phyloP scores from a whole-genome alignment of 2,329 filamentous ascomycete genomes.

The Blastomyces gilchristii region DNA sequence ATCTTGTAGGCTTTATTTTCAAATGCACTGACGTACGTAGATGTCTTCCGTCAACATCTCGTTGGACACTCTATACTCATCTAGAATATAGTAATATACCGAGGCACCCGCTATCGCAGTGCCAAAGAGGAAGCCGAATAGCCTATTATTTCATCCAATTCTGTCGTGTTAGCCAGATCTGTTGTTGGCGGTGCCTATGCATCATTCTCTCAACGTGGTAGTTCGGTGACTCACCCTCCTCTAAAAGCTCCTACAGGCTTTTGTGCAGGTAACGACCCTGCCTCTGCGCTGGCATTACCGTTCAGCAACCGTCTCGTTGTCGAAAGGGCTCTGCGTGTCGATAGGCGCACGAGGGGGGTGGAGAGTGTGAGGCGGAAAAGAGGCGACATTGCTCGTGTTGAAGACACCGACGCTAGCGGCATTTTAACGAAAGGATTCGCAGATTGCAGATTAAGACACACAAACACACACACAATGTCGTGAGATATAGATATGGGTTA shows the following conservation, averaged over 20 bases:
- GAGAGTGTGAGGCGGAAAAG: slow-evolving; percentile 1
- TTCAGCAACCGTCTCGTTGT: slow-evolving; percentile 29
- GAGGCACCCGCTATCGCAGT: slow-evolving; percentile 66
- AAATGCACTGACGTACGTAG: slow-evolving; percentile 56
- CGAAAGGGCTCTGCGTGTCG: slow-evolving; percentile 24
- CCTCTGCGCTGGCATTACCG: slow-evolving; percentile 22
- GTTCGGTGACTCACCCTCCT: slow-evolving; percentile 51
- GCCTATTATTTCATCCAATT: slow-evolving; percentile 39
- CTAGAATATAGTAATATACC: slow-evolving; percentile 85
- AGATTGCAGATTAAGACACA: not conserved
- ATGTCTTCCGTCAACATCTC: slow-evolving; percentile 92
- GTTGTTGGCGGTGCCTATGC: not conserved
- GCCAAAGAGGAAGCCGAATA: slow-evolving; percentile 87
- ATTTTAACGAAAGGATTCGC: not conserved
- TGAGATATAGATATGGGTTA: not conserved
- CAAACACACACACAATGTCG: not conserved
- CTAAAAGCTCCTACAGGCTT: slow-evolving; percentile 62
- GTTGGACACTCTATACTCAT: slow-evolving; percentile 90
- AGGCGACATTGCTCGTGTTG: not conserved
- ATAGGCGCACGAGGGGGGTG: slow-evolving; percentile 16
- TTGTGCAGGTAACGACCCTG: slow-evolving; percentile 42
- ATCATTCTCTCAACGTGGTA: not conserved
- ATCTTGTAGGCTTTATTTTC: not conserved
- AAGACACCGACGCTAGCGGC: not conserved
- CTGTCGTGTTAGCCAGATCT: slow-evolving; percentile 6